Base-by-base conservation (phyloP, 768 basidiomycete species). In the Leucogyrophana mollusca region DNA sequence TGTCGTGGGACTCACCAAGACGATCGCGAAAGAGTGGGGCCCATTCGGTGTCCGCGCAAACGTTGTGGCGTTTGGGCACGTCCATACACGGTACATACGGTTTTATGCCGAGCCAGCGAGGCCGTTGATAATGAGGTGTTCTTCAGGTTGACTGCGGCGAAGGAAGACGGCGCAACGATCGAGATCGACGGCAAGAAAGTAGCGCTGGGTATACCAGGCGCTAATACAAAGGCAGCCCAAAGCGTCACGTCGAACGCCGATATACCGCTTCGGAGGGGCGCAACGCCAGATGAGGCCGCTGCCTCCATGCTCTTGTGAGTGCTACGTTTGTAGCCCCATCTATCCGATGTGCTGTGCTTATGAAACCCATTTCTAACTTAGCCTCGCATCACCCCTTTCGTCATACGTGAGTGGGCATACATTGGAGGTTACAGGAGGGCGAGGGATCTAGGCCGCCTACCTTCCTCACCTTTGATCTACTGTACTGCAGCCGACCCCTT, bases 11-110 rank as follows among this genome's bases (percentile, higher is more conserved):
- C 69, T 92, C 43, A 87, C 89, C 32, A 92, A 91, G 73, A 92
- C 90, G 33, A 82, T 89, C 53, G 82, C 83, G 39, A 93, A 92
- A 62, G 90, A 93, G 60, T 93, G 90, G 90, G 90, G 90, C 23
- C 66, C 73, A 3, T 90, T 85, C 65, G 84, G 83, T 54, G 87
- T 91, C 17, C 85, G 90, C 40, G 85, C 85, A 21, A 91, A 93
- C 69, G 84, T 85, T 3, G 68, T 93, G 34, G 89, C 89, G 3
- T 91, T 79, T 54, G 88, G 90, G 20, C 71, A 82, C 36, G 81
- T 93, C 37, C 79, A 85, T 56, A 93, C 90, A 2, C 73, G 90
- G 82, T 87, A 49, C 47, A 63, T 55, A 7, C 6, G 16, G 35
- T n/a, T 4, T 33, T 23, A n/a, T n/a, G n/a, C n/a, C n/a, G n/a